Conservation (phyloP, 345 rosid species). For the Brassica cretica region DNA sequence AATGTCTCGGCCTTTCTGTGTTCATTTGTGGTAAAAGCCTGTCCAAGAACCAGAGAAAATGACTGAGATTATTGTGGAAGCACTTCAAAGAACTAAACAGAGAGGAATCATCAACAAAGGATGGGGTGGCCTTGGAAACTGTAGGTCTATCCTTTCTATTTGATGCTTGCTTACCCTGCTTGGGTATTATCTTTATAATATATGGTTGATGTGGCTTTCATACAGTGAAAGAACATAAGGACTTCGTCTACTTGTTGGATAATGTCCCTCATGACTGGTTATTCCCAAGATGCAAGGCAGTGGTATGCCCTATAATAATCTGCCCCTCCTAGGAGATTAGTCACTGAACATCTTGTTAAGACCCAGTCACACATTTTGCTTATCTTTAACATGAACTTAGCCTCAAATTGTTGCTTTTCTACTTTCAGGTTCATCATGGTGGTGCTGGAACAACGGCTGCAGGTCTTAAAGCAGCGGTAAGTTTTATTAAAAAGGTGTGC, state of each 20-base stretch:
- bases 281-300: slow-evolving; percentile 95
- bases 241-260: slow-evolving; percentile 77
- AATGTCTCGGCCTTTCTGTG: not conserved
- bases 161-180: not conserved
- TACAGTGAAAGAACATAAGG: slow-evolving; percentile 88
- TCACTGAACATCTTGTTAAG: not conserved
- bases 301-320: slow-evolving; percentile 60
- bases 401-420: not conserved
- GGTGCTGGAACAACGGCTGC: slow-evolving; percentile 59
- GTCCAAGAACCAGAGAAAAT: slow-evolving; percentile 86
- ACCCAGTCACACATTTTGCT: no score
- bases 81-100: slow-evolving; percentile 74
- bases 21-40: slow-evolving; percentile 54
- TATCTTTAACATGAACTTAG: no score
- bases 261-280: slow-evolving; percentile 98
- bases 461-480: slow-evolving; percentile 92
- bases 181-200: slow-evolving; percentile 2
- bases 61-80: slow-evolving; percentile 80
- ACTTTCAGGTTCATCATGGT: slow-evolving; percentile 83
- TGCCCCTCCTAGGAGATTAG: not conserved
- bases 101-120: slow-evolving; percentile 98
- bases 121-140: slow-evolving; percentile 96
- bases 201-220: slow-evolving; percentile 28
- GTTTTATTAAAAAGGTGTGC: not conserved
- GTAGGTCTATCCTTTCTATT: slow-evolving; percentile 44